Base-by-base conservation (phyloP, 768 basidiomycete genomes). In the Suillus cothurnatus region DNA sequence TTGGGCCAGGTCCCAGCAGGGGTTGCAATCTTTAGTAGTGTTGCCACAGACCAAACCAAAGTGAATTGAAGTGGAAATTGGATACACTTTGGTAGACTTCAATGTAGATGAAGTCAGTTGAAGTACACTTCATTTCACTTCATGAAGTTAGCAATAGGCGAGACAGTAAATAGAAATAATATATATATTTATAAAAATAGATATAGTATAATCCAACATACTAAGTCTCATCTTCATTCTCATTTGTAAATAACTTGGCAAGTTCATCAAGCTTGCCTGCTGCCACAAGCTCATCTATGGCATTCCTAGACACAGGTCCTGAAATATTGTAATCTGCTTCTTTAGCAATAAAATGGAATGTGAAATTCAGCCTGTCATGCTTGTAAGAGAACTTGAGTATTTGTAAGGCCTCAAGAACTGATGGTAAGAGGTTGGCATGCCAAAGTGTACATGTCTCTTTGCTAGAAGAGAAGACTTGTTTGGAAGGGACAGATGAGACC, bases 371-470 rank as follows among this genome's bases (percentile, higher is more conserved):
- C 14, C 65, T 34, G 28, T 68, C 67, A 32, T 53, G 61, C 19
- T 64, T 67, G 50, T 61, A 64, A 28, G 49, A 28, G 49, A 9
- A 72, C 38, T 39, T 39, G 12, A 39, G 38, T 1, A 39, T 53
- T 47, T 72, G 72, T 17, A 72, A 64, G 19, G 59, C 57, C 47
- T 69, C 70, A 31, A 78, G 64, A 5, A 73, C 55, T 2, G 64
- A 47, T 15, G 70, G 61, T 7, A 65, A 71, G 17, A 75, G 64
- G 14, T 65, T 62, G 43, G 63, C 73, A 15, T 71, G 68, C 23
- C 70, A 68, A 9, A 68, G 56, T 32, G 72, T 70, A 36, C 63
- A 65, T 1, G 77, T 77, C 62, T 75, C 47, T 49, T 49, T 49
- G 49, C 49, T 50, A 14, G 49, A 50, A 2, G 49, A 50, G 23